These are phyloP conservation scores for Trichoderma asperellum DNA, from an alignment of 2,329 filamentous ascomycete species.

Conservation along the genomic window DNA sequence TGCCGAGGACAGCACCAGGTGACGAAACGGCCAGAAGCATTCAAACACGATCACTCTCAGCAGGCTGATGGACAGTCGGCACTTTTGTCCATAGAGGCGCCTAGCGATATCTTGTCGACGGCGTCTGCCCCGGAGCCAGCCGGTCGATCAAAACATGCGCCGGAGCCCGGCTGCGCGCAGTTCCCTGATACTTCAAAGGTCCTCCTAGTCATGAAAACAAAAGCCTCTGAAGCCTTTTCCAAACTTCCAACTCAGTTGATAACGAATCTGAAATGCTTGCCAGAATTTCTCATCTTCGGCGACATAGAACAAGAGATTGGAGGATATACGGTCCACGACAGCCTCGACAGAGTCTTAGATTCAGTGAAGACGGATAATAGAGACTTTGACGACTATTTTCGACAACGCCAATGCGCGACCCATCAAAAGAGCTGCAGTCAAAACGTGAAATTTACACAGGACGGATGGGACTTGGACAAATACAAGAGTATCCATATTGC, in stretches of 20 bases:
- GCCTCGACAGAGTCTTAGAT: slow-evolving; percentile 50
- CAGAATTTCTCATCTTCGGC: slow-evolving; percentile 60
- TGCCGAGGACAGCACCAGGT: neutral
- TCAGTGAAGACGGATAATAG: slow-evolving; percentile 49
- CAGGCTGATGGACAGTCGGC: no score
- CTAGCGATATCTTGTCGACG: neutral
- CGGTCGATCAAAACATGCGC: neutral
- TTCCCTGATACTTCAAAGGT: slow-evolving; percentile 53
- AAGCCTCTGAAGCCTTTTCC: slow-evolving; percentile 57
- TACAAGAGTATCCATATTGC: slow-evolving; percentile 66
- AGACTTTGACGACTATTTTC: slow-evolving; percentile 56
- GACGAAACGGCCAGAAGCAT: neutral
- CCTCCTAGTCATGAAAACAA: slow-evolving; percentile 60
- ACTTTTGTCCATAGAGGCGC: neutral
- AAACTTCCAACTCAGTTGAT: slow-evolving; percentile 59
- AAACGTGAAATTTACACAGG: slow-evolving; percentile 34
- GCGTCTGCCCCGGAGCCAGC: neutral
- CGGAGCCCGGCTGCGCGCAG: slow-evolving; percentile 40
- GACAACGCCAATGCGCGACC: slow-evolving; percentile 50
- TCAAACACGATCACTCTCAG: neutral
- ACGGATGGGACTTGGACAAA: slow-evolving; percentile 61
- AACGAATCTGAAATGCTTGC: slow-evolving; percentile 55
- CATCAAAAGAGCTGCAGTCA: slow-evolving; percentile 52
- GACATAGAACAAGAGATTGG: slow-evolving; percentile 57
- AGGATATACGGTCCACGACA: slow-evolving; percentile 51